These are phyloP conservation scores for Globisporangium cederbergense DNA, from an alignment of 352 stramenopile genomes.

Conservation along the genomic window DNA sequence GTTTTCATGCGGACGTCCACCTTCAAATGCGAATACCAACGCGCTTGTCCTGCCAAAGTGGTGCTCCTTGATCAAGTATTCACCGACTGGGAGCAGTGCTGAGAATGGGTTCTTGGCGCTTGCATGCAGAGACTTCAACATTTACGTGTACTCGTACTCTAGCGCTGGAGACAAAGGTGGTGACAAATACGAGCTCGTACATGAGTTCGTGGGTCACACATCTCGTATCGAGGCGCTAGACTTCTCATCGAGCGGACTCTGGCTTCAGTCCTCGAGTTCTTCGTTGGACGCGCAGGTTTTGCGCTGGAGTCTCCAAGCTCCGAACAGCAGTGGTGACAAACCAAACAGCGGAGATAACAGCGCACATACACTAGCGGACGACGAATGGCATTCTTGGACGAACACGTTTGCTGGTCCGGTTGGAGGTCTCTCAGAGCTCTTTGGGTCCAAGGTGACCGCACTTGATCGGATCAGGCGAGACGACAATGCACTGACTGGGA, in stretches of 20 bases:
- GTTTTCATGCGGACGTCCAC: slow-evolving; percentile 20
- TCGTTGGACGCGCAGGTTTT: slow-evolving; percentile 58
- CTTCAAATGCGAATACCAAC: slow-evolving; percentile 4
- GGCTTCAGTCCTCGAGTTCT: slow-evolving; percentile 63
- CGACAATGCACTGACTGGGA: background rate
- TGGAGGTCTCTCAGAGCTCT: slow-evolving; percentile 40
- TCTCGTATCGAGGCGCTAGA: slow-evolving; percentile 60
- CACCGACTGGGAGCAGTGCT: slow-evolving; percentile 12
- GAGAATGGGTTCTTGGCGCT: slow-evolving; percentile 29
- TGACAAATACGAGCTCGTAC: slow-evolving; percentile 37
- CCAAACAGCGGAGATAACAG: background rate
- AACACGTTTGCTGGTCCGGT: slow-evolving; percentile 52
- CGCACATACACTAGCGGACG: slow-evolving; percentile 28
- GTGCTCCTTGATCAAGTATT: slow-evolving; percentile 57
- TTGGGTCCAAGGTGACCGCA: slow-evolving; percentile 23
- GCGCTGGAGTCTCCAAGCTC: slow-evolving; percentile 48
- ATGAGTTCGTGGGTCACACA: slow-evolving; percentile 67
- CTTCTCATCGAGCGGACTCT: slow-evolving; percentile 53
- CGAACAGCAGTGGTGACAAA: slow-evolving; percentile 6
- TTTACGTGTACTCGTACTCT: slow-evolving; percentile 64
- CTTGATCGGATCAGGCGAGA: slow-evolving; percentile 43
- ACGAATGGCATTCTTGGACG: slow-evolving; percentile 52
- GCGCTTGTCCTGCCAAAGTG: slow-evolving; percentile 32
- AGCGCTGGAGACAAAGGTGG: slow-evolving; percentile 8
- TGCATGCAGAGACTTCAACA: slow-evolving; percentile 63